A percentile compares a stretch with the other conserved stretches of the same genome.
Conservation (phyloP, 225 moss, liverwort and hornwort genomes). For the Bryum argenteum region DNA sequence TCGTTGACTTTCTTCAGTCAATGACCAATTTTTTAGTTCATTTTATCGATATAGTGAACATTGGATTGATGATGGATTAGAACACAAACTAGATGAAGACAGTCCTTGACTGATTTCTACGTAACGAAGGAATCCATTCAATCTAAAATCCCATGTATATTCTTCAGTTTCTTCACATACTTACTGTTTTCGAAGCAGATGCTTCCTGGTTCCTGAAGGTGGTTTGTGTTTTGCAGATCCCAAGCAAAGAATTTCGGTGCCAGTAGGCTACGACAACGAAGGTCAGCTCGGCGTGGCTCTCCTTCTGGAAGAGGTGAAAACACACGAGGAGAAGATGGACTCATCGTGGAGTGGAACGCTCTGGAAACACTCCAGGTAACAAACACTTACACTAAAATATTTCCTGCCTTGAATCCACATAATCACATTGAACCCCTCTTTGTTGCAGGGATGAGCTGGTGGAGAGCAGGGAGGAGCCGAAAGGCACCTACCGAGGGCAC, state of each 20-base stretch:
- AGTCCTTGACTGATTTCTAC: too few relatives aligned
- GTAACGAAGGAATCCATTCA: too few relatives aligned
- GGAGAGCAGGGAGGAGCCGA: conserved; percentile 47
- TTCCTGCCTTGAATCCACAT: not conserved
- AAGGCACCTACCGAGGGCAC: conserved; percentile 43
- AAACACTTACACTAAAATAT: not conserved
- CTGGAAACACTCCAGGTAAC: conserved; percentile 50
- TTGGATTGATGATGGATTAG: too few relatives aligned
- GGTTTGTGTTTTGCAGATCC: conserved; percentile 32
- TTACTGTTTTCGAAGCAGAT: too few relatives aligned
- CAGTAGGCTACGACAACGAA: conserved; percentile 44
- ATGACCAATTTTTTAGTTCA: too few relatives aligned
- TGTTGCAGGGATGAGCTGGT: conserved; percentile 32
- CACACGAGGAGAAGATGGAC: conserved; percentile 48
- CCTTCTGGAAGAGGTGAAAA: conserved; percentile 45
- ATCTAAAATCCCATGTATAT: too few relatives aligned
- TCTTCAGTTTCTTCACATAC: too few relatives aligned
- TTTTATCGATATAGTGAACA: too few relatives aligned
- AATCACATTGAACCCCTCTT: not conserved
- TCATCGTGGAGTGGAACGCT: conserved; percentile 54
- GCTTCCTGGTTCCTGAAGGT: too few relatives aligned
- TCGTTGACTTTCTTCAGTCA: too few relatives aligned
- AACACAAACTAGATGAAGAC: too few relatives aligned
- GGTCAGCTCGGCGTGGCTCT: conserved; percentile 40
- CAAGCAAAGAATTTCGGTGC: conserved; percentile 45